Base-by-base conservation (phyloP, 352 stramenopile species). In the Halophytophthora batemanensis region DNA sequence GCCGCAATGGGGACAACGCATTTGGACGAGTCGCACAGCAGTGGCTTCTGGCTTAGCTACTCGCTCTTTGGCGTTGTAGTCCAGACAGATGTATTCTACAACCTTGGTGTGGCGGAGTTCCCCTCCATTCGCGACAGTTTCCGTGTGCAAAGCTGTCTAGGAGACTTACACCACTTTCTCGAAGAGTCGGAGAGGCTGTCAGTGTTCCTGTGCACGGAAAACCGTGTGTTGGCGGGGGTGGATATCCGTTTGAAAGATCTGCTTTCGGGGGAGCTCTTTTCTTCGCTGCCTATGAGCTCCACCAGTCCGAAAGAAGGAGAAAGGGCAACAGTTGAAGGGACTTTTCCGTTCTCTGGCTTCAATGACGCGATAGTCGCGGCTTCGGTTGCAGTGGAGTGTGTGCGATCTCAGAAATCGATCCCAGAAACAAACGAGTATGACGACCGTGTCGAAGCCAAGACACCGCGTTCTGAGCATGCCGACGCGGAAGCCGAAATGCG, bases 41-140 rank as follows among this genome's bases (percentile, higher is more conserved):
- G 44, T 15, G 80, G 82, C 14, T 88, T 87, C 41, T 93, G 83
- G 83, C 63, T 93, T 34, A 90, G 78, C 44, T 93, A 93, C 48
- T 90, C 81, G 21, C 64, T 93, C 3, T 93, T 93, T 45, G 81
- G 86, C 31, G 69, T 93, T 13, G 74, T 93, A 14, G 80, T 93
- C 7, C 83, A 90, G 45, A 93, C 79, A 0, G 81, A 92, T 40
- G 66, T 91, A 21, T 93, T 93, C 25, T 63, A 72, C 42, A 71
- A 86, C 45, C 57, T 92, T 6, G 54, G 69, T 3, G 28, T 50
- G 8, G 64, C 77, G 3, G 69, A 85, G 25, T 93, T 93, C 50
- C 59, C 71, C 11, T 52, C 77, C 2, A 88, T 93, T 39, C 77
- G 74, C 14, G 82, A 91, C 48, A 83, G 61, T 42, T 93, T 93